These are phyloP conservation scores for Plasmodium vivax DNA, from an alignment of 169 alveolate species.

Conservation along the genomic window DNA sequence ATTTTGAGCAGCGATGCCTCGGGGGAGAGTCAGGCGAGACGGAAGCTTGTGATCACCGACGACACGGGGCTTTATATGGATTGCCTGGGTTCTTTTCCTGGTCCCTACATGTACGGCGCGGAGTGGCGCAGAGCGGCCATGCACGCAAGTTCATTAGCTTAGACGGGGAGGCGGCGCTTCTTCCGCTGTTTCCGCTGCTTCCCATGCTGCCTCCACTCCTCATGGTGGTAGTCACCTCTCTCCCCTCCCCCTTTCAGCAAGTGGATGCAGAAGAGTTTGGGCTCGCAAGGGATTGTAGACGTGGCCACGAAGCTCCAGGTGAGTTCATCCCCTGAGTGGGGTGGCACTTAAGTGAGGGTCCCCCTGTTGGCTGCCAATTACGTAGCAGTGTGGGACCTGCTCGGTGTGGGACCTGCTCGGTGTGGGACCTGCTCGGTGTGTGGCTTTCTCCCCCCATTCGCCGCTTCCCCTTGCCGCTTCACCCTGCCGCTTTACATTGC, in stretches of 20 bases:
- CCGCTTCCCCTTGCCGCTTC: too few species aligned
- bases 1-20: not conserved
- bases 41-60: constrained; percentile 26
- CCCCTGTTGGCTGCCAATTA: not conserved
- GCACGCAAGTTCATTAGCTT: not conserved
- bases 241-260: not conserved
- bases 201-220: not conserved
- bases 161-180: not conserved
- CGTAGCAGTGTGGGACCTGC: not conserved
- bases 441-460: not conserved
- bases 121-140: not conserved
- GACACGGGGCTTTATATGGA: constrained; percentile 52
- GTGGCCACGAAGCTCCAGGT: not conserved
- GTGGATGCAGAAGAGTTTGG: constrained; percentile 32
- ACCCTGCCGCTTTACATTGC: too few species aligned
- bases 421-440: not conserved
- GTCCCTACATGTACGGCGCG: constrained; percentile 37
- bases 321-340: not conserved
- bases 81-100: constrained; percentile 31
- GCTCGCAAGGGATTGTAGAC: constrained; percentile 24
- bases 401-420: not conserved
- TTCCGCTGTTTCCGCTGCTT: not conserved
- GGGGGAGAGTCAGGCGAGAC: not conserved
- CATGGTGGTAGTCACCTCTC: not conserved
- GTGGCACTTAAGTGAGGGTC: not conserved